Conservation (phyloP, 805 yeast genomes). For the Metschnikowia cubensis region DNA sequence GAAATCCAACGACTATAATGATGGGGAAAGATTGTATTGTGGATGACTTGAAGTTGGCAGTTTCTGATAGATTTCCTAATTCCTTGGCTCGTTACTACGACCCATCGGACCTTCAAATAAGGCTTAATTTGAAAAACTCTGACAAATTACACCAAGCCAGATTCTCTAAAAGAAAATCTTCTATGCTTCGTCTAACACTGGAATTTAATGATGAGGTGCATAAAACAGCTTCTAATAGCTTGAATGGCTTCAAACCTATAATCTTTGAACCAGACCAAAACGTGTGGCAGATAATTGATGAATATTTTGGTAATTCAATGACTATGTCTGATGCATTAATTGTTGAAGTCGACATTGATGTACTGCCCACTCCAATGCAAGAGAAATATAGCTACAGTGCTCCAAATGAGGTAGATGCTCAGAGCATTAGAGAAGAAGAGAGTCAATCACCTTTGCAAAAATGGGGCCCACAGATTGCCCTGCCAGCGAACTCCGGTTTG, state of each 20-base stretch:
- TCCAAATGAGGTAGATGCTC: neutral
- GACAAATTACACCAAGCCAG: constrained; percentile 5
- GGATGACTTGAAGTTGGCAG: constrained; percentile 73
- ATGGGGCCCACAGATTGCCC: constrained; percentile 2
- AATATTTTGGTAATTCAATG: constrained; percentile 67
- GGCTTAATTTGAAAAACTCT: constrained; percentile 1
- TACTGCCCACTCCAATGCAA: neutral
- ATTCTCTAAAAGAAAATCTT: constrained; percentile 5
- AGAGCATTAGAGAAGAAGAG: neutral
- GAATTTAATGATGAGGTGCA: constrained; percentile 6
- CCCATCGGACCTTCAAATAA: constrained; percentile 59
- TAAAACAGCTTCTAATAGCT: neutral
- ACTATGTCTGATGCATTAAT: constrained; percentile 58
- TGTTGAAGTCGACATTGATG: constrained; percentile 33
- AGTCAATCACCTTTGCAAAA: constrained; percentile 2
- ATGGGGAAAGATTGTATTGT: constrained; percentile 62
- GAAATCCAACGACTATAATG: constrained; percentile 65
- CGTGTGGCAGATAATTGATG: constrained; percentile 56
- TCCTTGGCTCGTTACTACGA: constrained; percentile 58
- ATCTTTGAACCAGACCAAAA: constrained; percentile 56
- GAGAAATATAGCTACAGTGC: neutral
- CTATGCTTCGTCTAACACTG: constrained; percentile 7
- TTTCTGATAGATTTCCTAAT: constrained; percentile 64
- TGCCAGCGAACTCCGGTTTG: constrained; percentile 10
- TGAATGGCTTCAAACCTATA: neutral